A percentile compares a stretch with the other conserved stretches of the same genome.
phyloP scores from a whole-genome alignment of 768 basidiomycete species.

The Saitozyma podzolica region DNA sequence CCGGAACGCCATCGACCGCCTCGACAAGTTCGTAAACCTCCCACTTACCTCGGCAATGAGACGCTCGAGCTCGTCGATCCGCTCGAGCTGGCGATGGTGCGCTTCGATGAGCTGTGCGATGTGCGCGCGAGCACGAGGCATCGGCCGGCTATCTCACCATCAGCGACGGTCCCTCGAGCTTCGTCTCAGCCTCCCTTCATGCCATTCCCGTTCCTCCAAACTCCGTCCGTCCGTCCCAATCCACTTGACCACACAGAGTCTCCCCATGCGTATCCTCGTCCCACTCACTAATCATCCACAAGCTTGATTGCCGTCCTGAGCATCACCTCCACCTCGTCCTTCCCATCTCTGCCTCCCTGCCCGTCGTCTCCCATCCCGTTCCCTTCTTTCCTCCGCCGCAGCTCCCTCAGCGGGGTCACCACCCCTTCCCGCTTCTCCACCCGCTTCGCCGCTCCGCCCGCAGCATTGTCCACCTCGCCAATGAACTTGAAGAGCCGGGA shows the following conservation, averaged over 20 bases:
- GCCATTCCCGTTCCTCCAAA: neutral
- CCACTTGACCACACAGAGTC: neutral
- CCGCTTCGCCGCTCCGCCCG: slow-evolving; percentile 31
- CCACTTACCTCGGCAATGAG: slow-evolving; percentile 36
- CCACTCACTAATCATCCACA: slow-evolving; percentile 52
- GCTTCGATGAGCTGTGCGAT: slow-evolving; percentile 38
- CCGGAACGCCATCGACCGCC: neutral
- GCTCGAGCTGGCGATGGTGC: slow-evolving; percentile 33
- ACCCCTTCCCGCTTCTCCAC: slow-evolving; percentile 48
- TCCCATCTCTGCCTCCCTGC: neutral
- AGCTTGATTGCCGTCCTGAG: slow-evolving; percentile 44
- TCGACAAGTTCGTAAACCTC: neutral
- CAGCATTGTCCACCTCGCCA: slow-evolving; percentile 27
- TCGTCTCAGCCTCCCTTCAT: no score
- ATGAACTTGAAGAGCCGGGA: slow-evolving; percentile 45
- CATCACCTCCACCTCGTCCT: slow-evolving; percentile 37
- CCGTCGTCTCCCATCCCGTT: slow-evolving; percentile 4
- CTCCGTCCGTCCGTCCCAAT: neutral
- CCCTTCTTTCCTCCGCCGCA: slow-evolving; percentile 8
- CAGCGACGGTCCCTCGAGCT: neutral
- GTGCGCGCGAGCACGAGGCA: slow-evolving; percentile 49
- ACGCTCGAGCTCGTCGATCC: slow-evolving; percentile 38
- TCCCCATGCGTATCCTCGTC: neutral
- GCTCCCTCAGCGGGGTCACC: slow-evolving; percentile 38
- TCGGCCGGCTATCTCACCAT: slow-evolving; percentile 35